Percentiles rank a stretch among this genome's conserved stretches.
phyloP scores from a whole-genome alignment of 1,284 basidiomycete species.

The Leccinum solheimii region DNA sequence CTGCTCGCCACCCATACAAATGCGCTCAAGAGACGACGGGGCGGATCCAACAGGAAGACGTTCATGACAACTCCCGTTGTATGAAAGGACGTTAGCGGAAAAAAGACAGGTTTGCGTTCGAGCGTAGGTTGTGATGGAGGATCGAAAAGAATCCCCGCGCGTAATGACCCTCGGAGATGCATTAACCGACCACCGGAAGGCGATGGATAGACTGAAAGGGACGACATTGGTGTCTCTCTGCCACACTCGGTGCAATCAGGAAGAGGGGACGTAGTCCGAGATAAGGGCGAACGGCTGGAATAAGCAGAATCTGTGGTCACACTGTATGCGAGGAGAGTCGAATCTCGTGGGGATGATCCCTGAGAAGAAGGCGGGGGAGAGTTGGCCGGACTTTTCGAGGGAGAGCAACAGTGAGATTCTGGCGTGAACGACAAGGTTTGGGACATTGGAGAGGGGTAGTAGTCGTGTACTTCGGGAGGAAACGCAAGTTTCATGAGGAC shows the following conservation, averaged over 20 bases:
- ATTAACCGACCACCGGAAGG: conserved; percentile 8
- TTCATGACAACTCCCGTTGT: conserved; percentile 73
- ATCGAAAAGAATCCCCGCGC: conserved; percentile 17
- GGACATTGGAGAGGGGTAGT: conserved; percentile 25
- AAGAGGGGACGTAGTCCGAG: conserved; percentile 25
- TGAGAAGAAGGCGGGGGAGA: conserved; percentile 31
- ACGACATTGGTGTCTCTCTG: conserved; percentile 12
- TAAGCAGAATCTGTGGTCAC: conserved; percentile 10
- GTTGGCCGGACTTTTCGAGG: conserved; percentile 30
- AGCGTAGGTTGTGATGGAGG: conserved; percentile 35
- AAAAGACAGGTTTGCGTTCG: conserved; percentile 42
- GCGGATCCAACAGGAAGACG: conserved; percentile 70
- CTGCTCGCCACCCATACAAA: conserved; percentile 60
- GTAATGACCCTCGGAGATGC: conserved; percentile 11
- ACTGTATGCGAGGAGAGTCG: conserved; percentile 21
- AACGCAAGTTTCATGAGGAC: conserved; percentile 56
- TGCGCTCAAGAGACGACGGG: conserved; percentile 58
- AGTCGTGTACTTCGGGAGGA: conserved; percentile 37
- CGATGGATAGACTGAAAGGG: conserved; percentile 8
- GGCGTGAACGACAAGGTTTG: conserved; percentile 16
- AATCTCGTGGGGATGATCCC: conserved; percentile 30
- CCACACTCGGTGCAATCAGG: conserved; percentile 24
- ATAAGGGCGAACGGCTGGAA: conserved; percentile 26
- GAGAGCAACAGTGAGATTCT: conserved; percentile 20
- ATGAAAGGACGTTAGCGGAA: conserved; percentile 57